Conservation (phyloP, 345 rosid species). For the Psidium friedrichsthalianum region DNA sequence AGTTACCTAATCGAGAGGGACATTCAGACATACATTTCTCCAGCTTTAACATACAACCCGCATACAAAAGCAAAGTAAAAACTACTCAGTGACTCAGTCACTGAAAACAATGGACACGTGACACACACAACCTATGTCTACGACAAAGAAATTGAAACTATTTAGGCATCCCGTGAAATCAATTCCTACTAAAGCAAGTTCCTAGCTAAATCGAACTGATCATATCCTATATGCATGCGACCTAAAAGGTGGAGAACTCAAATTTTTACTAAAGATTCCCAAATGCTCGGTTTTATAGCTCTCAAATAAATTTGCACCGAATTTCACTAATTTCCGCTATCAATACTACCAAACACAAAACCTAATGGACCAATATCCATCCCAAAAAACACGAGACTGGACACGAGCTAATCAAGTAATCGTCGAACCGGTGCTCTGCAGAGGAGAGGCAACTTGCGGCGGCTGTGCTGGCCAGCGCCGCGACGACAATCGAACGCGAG, state of each 20-base stretch:
- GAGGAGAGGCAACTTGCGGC: background rate
- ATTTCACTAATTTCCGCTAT: background rate
- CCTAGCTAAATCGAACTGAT: background rate
- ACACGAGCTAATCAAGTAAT: background rate
- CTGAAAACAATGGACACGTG: background rate
- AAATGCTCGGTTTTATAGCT: background rate
- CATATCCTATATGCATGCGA: background rate
- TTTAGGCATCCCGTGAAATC: background rate
- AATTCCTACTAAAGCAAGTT: background rate
- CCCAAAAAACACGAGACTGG: background rate
- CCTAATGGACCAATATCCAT: background rate
- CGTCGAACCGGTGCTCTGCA: background rate
- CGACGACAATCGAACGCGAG: background rate
- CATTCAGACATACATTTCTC: background rate
- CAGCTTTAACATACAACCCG: background rate
- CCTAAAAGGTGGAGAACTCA: background rate
- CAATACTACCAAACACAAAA: background rate
- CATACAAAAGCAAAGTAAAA: background rate
- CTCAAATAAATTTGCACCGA: background rate
- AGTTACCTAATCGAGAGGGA: background rate
- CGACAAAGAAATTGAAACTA: background rate
- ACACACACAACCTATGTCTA: background rate
- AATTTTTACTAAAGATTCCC: background rate
- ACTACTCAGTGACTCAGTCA: background rate
- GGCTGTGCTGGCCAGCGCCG: background rate